Evolutionary conservation across 257 asterid genomes (phyloP).

Genomic region (Coffea canephora): DNA sequence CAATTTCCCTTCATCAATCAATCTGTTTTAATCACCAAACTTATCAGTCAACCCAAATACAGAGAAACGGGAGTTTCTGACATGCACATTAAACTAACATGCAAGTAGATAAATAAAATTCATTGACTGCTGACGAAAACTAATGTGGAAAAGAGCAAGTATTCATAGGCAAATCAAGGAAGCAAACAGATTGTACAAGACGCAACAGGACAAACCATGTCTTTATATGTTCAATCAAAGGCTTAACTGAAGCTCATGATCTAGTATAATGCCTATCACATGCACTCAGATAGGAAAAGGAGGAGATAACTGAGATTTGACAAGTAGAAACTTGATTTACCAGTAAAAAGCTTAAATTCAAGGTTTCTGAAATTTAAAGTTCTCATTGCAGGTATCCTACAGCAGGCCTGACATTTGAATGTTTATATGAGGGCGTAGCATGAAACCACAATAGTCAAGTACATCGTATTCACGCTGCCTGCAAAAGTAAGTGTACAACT

Average conservation of each 20-base stretch:
- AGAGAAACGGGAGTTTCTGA: not conserved
- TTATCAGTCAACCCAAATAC: not conserved
- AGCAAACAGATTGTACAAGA: not conserved
- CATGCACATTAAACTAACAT: not conserved
- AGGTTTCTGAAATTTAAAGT: no score
- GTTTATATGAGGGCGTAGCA: no score
- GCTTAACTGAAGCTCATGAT: not conserved
- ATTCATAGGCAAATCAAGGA: not conserved
- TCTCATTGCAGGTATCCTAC: no score
- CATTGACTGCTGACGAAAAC: not conserved
- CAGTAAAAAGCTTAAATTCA: no score
- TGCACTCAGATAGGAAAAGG: not conserved
- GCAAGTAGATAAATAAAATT: not conserved
- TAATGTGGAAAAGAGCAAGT: not conserved
- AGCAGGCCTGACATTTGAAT: no score
- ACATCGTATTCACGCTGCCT: no score
- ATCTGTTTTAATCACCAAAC: constrained; percentile 38
- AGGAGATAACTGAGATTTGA: no score
- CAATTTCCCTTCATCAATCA: constrained; percentile 85
- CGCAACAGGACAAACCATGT: not conserved
- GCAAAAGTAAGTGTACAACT: no score
- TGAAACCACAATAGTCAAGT: no score
- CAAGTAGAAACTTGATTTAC: no score
- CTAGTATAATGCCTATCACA: not conserved
- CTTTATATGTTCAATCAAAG: not conserved